Evolutionary conservation across 163 green algal species (phyloP).

Genomic region (Chloroidium sp.): DNA sequence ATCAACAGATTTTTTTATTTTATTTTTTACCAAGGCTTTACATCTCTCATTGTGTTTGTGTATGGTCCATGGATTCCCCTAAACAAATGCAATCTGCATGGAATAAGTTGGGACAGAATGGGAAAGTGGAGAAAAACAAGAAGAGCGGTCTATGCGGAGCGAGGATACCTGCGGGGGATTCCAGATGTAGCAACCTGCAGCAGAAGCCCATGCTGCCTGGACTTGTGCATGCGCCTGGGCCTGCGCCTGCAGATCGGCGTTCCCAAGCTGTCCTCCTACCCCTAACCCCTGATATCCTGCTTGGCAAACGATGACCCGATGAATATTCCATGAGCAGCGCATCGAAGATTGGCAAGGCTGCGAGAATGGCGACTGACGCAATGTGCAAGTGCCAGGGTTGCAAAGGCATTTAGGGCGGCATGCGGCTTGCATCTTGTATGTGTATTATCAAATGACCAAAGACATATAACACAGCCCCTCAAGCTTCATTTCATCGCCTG

Average conservation of each 20-base stretch:
- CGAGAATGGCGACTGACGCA: neutral
- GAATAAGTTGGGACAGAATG: too few species aligned
- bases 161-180: slow-evolving; percentile 10
- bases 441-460: too few species aligned
- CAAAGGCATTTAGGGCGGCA: neutral
- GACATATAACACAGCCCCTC: too few species aligned
- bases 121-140: too few species aligned
- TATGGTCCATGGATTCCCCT: too few species aligned
- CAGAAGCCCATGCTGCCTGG: slow-evolving; percentile 6
- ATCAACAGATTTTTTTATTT: too few species aligned
- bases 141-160: too few species aligned
- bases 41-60: too few species aligned
- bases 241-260: neutral
- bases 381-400: neutral
- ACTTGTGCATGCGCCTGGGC: slow-evolving; percentile 1
- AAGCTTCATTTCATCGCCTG: too few species aligned
- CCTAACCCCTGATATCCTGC: neutral
- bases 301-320: neutral
- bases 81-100: too few species aligned
- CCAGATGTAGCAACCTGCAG: slow-evolving; percentile 26
- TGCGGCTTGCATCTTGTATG: too few species aligned
- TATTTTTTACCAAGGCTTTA: too few species aligned
- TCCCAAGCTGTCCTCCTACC: neutral
- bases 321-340: neutral
- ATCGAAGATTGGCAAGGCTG: neutral